phyloP scores from a whole-genome alignment of 257 asterid genomes.

The Lycium ferocissimum region DNA sequence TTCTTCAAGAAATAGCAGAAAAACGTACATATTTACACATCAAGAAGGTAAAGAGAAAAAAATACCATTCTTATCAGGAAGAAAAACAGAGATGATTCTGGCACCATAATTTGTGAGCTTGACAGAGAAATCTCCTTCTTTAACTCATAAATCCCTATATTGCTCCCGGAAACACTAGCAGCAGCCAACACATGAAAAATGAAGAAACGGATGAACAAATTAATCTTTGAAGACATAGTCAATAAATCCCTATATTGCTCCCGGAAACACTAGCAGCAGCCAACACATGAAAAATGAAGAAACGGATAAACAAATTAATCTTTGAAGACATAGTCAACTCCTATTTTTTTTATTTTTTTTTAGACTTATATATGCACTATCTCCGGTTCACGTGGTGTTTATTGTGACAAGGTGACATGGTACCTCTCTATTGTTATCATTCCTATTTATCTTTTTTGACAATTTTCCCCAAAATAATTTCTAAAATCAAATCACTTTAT shows the following conservation, averaged over 20 bases:
- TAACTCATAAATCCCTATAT: conserved; percentile 27
- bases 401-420: neutral
- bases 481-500: too few species aligned
- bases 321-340: conserved; percentile 36
- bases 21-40: neutral
- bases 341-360: neutral
- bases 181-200: conserved; percentile 30
- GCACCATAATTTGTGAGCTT: conserved; percentile 86
- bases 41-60: neutral
- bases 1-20: neutral
- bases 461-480: too few species aligned
- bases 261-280: neutral
- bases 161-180: neutral
- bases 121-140: conserved; percentile 58
- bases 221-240: conserved; percentile 38
- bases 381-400: neutral
- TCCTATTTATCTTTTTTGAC: too few species aligned
- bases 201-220: conserved; percentile 30
- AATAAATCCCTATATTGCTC: neutral
- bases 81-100: conserved; percentile 67
- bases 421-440: too few species aligned
- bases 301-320: conserved; percentile 31
- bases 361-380: neutral
- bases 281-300: conserved; percentile 31
- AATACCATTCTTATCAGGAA: conserved; percentile 83